Conservation (phyloP, 495 filamentous ascomycete genomes). For the Aspergillus biplanus region DNA sequence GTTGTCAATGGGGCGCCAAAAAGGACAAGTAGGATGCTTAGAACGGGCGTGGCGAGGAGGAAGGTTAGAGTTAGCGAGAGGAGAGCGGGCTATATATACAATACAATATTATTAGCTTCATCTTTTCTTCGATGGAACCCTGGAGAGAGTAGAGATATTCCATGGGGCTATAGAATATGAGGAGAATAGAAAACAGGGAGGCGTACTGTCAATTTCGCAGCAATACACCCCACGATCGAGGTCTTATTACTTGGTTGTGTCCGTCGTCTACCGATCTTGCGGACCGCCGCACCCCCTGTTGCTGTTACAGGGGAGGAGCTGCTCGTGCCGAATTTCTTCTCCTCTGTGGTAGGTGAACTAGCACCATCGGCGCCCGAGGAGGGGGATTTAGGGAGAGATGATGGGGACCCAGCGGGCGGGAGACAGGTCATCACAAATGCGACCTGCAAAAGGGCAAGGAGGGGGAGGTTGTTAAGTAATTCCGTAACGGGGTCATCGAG, state of each 20-base stretch:
- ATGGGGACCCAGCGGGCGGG: conserved; percentile 57
- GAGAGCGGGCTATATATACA: conserved; percentile 57
- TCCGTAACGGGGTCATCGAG: conserved; percentile 72
- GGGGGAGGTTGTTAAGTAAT: conserved; percentile 62
- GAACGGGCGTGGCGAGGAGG: conserved; percentile 64
- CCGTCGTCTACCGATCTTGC: conserved; percentile 32
- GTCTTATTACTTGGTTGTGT: conserved; percentile 29
- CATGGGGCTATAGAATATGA: neutral
- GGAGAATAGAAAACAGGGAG: neutral
- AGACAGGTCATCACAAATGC: conserved; percentile 73
- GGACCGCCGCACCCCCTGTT: conserved; percentile 8
- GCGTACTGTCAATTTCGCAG: conserved; percentile 18
- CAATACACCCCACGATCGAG: neutral
- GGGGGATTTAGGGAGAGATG: neutral
- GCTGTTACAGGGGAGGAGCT: conserved; percentile 16
- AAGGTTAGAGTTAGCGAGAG: conserved; percentile 64
- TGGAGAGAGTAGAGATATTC: neutral
- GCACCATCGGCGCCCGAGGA: neutral
- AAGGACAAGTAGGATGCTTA: conserved; percentile 71
- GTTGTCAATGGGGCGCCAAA: conserved; percentile 92
- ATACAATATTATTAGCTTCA: neutral
- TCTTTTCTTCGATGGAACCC: neutral
- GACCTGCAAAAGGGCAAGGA: conserved; percentile 66
- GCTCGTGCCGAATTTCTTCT: conserved; percentile 16
- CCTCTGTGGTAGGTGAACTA: neutral